Conservation (phyloP, 768 basidiomycete genomes). For the Chalciporus piperatus region DNA sequence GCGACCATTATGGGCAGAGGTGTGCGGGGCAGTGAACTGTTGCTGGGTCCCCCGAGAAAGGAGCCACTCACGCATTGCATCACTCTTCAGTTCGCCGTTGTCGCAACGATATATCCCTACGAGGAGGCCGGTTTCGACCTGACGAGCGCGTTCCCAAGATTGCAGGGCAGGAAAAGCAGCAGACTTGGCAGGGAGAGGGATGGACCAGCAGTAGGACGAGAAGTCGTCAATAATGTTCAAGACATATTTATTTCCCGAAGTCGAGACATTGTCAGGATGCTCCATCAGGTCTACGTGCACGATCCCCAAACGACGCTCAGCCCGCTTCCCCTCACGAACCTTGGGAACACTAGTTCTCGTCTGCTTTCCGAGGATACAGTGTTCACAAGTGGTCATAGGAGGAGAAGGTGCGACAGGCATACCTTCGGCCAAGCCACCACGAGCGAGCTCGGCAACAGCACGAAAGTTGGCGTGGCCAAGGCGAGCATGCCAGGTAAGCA, state of each 20-base stretch:
- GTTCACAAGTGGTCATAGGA: constrained; percentile 28
- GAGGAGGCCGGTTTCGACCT: too few species aligned
- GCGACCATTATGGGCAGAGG: constrained; percentile 1
- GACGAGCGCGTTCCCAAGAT: constrained; percentile 25
- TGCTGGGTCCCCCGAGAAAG: too few species aligned
- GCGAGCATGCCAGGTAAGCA: constrained; percentile 29
- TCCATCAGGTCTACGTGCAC: constrained; percentile 30
- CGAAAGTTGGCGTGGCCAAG: constrained; percentile 31
- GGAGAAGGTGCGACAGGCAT: constrained; percentile 3
- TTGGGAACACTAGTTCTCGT: constrained; percentile 30
- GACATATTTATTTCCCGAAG: background rate
- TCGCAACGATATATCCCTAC: too few species aligned
- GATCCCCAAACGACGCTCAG: constrained; percentile 24
- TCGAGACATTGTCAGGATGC: constrained; percentile 1
- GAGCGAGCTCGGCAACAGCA: constrained; percentile 14
- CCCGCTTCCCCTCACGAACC: constrained; percentile 23
- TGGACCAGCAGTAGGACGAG: constrained; percentile 27
- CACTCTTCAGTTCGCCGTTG: too few species aligned
- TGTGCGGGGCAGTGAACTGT: background rate
- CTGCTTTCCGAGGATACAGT: constrained; percentile 41
- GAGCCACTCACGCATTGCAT: too few species aligned
- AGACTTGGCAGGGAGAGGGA: constrained; percentile 31
- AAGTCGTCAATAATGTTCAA: constrained; percentile 9
- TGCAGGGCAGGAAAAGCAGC: constrained; percentile 22
- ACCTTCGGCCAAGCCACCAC: constrained; percentile 2